Conservation (phyloP, 768 basidiomycete genomes). For the Suillus subluteus region DNA sequence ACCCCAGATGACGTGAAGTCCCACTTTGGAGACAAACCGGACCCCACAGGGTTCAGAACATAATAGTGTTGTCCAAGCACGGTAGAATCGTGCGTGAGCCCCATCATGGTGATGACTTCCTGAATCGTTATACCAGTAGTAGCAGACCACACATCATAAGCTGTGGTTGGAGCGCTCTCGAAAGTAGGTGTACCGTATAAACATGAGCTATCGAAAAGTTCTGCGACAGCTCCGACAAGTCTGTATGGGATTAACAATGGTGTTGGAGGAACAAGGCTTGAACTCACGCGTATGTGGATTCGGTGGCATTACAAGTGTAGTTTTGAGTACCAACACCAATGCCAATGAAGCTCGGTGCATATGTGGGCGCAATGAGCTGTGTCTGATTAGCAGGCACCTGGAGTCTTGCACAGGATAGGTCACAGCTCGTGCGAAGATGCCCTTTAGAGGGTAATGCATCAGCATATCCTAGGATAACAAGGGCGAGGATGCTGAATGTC, state of each 20-base stretch:
- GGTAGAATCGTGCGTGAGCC: slow-evolving; percentile 15
- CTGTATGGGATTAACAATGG: slow-evolving; percentile 30
- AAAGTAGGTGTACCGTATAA: slow-evolving; percentile 37
- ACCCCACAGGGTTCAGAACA: slow-evolving; percentile 47
- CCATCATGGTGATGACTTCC: slow-evolving; percentile 20
- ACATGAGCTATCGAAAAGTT: slow-evolving; percentile 61
- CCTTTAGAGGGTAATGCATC: neutral
- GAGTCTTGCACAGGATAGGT: slow-evolving; percentile 25
- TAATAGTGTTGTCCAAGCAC: slow-evolving; percentile 62
- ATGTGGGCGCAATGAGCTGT: slow-evolving; percentile 40
- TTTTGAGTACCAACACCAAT: slow-evolving; percentile 57
- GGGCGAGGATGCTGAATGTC: slow-evolving; percentile 3
- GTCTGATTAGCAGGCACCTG: slow-evolving; percentile 35
- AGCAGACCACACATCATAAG: slow-evolving; percentile 35
- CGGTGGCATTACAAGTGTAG: slow-evolving; percentile 50
- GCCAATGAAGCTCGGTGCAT: slow-evolving; percentile 43
- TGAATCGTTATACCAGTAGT: slow-evolving; percentile 23
- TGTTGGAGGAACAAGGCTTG: slow-evolving; percentile 2
- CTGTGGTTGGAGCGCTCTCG: slow-evolving; percentile 32
- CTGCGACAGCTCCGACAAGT: slow-evolving; percentile 51
- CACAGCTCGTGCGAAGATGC: slow-evolving; percentile 20
- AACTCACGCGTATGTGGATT: slow-evolving; percentile 50
- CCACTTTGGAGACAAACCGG: slow-evolving; percentile 53
- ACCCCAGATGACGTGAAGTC: slow-evolving; percentile 52
- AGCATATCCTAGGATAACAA: slow-evolving; percentile 1